These are phyloP conservation scores for Solanum pimpinellifolium DNA, from an alignment of 257 asterid species.

Conservation along the genomic window DNA sequence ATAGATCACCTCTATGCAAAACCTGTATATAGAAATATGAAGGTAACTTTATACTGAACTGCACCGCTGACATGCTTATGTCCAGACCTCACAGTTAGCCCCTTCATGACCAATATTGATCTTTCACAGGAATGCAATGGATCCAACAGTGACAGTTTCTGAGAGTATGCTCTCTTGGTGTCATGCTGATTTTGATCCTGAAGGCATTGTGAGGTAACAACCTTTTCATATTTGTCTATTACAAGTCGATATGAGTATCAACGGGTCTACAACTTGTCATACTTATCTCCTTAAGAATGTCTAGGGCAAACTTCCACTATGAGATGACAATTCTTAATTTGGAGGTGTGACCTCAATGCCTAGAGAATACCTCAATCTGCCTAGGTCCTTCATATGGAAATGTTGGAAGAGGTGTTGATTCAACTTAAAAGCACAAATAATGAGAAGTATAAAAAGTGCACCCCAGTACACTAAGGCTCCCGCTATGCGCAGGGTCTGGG, in stretches of 20 bases:
- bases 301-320: neutral
- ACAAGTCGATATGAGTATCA: neutral
- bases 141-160: constrained; percentile 33
- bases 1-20: constrained; percentile 52
- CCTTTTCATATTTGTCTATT: neutral
- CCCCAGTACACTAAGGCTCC: neutral
- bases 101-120: neutral
- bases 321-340: neutral
- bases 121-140: constrained; percentile 50
- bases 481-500: no score
- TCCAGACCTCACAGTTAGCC: neutral
- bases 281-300: neutral
- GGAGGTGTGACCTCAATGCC: neutral
- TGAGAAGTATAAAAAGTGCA: neutral
- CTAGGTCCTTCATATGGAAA: neutral
- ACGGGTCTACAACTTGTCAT: neutral
- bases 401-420: neutral
- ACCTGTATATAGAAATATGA: constrained; percentile 66
- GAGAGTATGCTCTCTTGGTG: constrained; percentile 62
- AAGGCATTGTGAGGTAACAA: constrained; percentile 75
- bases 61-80: neutral
- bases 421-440: neutral
- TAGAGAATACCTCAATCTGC: neutral
- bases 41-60: constrained; percentile 28
- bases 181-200: constrained; percentile 79